These are phyloP conservation scores for Trichoderma gamsii DNA, from an alignment of 495 filamentous ascomycete species.

Conservation along the genomic window DNA sequence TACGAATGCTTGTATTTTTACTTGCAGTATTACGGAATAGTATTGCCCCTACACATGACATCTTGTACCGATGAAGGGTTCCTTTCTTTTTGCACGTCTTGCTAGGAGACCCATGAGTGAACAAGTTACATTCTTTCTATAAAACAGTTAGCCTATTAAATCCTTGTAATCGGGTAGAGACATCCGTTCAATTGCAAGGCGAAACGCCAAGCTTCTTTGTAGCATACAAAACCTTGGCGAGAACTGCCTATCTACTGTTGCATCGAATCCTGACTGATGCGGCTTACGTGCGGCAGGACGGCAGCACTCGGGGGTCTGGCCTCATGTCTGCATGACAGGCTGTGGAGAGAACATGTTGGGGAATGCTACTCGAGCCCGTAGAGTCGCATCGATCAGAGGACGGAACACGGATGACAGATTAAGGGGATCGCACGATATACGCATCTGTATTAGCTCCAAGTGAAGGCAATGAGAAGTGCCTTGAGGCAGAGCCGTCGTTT, in stretches of 20 bases:
- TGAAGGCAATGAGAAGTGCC: background rate
- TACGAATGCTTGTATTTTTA: too few relatives aligned
- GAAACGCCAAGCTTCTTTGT: background rate
- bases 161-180: background rate
- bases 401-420: background rate
- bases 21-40: too few relatives aligned
- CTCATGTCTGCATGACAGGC: background rate
- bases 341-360: background rate
- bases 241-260: background rate
- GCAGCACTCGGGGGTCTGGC: background rate
- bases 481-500: background rate
- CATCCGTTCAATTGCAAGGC: background rate
- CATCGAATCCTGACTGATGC: background rate
- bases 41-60: too few relatives aligned
- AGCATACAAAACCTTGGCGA: background rate
- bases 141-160: background rate
- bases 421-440: background rate
- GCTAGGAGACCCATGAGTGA: too few relatives aligned
- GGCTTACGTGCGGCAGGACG: background rate
- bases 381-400: background rate
- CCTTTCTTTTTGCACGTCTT: too few relatives aligned
- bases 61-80: too few relatives aligned
- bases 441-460: background rate
- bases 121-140: background rate
- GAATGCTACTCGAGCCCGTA: background rate